phyloP scores from a whole-genome alignment of 2,329 filamentous ascomycete genomes.

The Sporothrix protearum region DNA sequence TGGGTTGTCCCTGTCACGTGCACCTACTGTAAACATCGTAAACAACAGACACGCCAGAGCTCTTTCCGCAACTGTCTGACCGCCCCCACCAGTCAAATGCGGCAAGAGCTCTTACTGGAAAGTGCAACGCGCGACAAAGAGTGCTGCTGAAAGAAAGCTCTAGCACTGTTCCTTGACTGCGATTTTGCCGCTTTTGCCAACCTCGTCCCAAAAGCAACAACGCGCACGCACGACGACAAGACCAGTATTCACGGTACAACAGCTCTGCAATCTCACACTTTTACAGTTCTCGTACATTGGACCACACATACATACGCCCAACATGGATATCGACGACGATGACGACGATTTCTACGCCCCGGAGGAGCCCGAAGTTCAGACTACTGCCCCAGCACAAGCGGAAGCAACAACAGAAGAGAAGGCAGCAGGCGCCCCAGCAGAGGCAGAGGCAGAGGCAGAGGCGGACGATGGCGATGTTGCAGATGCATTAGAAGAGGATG shows the following conservation, averaged over 20 bases:
- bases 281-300: neutral
- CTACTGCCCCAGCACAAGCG: conserved; percentile 26
- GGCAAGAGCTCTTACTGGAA: neutral
- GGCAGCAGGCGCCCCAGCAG: neutral
- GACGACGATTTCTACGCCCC: conserved; percentile 65
- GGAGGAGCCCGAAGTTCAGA: conserved; percentile 49
- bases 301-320: conserved; percentile 26
- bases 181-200: conserved; percentile 17
- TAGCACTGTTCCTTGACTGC: neutral
- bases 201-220: neutral
- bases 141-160: neutral
- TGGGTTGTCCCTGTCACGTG: neutral
- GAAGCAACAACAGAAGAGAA: conserved; percentile 32
- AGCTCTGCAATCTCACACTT: neutral
- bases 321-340: conserved; percentile 65
- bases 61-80: neutral
- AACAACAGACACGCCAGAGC: too few species aligned
- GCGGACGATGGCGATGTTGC: conserved; percentile 40
- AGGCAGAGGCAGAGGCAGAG: conserved; percentile 41
- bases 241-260: neutral
- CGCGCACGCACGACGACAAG: neutral
- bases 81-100: neutral
- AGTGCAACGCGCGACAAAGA: neutral
- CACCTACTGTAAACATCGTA: neutral
- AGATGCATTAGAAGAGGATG: conserved; percentile 58